Evolutionary conservation across 352 stramenopile genomes (phyloP).

Genomic region (Phytophthora melonis): DNA sequence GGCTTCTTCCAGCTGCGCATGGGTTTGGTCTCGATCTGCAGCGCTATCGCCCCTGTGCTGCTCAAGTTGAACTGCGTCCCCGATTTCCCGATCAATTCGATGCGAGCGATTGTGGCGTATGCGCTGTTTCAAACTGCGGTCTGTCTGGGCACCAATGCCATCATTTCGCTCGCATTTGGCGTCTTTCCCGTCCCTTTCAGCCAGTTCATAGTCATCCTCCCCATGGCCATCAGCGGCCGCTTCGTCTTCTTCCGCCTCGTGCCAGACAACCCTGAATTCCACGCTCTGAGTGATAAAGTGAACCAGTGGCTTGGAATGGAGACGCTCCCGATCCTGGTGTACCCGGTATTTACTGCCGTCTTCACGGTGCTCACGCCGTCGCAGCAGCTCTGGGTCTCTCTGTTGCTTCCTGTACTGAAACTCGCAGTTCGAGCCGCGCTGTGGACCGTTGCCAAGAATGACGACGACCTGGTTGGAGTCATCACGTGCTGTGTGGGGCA

Average conservation of each 20-base stretch:
- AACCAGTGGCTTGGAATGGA: conserved; percentile 35
- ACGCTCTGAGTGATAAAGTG: conserved; percentile 31
- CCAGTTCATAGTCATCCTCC: conserved; percentile 29
- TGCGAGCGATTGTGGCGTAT: conserved; percentile 13
- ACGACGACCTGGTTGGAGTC: conserved; percentile 44
- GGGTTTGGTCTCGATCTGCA: conserved; percentile 27
- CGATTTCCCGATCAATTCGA: conserved; percentile 26
- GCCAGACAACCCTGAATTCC: conserved; percentile 19
- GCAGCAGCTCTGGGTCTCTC: conserved; percentile 44
- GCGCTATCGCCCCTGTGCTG: conserved; percentile 18
- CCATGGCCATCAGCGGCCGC: conserved; percentile 22
- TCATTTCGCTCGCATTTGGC: conserved; percentile 17
- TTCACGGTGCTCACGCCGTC: conserved; percentile 41
- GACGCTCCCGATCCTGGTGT: conserved; percentile 40
- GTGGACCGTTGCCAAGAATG: conserved; percentile 27
- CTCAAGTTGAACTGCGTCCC: conserved; percentile 42
- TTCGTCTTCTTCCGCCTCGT: conserved; percentile 29
- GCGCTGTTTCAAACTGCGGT: conserved; percentile 17
- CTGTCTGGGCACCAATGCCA: conserved; percentile 33
- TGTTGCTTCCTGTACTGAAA: conserved; percentile 51
- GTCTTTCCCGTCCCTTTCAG: conserved; percentile 55
- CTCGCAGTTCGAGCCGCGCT: conserved; percentile 34
- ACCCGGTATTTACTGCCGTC: conserved; percentile 43
- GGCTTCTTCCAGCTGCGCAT: conserved; percentile 41
- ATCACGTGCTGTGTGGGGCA: conserved; percentile 42